Conservation (phyloP, 1,284 basidiomycete genomes). For the Omphalotus olearius region DNA sequence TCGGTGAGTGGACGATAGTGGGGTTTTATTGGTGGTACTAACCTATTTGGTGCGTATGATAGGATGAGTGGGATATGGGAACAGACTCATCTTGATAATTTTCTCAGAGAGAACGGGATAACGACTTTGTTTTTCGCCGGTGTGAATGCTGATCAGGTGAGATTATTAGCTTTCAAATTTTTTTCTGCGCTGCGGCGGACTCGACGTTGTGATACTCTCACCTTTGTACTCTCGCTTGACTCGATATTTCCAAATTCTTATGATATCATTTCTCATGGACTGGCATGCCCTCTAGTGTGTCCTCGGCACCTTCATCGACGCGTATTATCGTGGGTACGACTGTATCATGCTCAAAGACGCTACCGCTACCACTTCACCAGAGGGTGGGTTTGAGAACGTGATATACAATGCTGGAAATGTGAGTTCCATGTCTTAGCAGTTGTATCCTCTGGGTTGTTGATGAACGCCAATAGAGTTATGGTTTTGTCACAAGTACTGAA, state of each 20-base stretch:
- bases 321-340: conserved; percentile 63
- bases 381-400: conserved; percentile 55
- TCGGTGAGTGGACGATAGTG: conserved; percentile 33
- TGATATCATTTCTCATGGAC: background rate
- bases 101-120: conserved; percentile 59
- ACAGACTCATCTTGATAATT: conserved; percentile 55
- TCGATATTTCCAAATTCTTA: too few species aligned
- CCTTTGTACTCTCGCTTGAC: too few species aligned
- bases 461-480: conserved; percentile 42
- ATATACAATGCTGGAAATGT: conserved; percentile 54
- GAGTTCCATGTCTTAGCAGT: conserved; percentile 21
- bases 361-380: conserved; percentile 58
- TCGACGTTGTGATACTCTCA: too few species aligned
- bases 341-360: conserved; percentile 53
- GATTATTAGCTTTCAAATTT: background rate
- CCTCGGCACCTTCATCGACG: conserved; percentile 58
- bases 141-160: conserved; percentile 63
- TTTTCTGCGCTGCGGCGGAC: background rate
- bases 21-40: background rate
- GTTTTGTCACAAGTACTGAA: conserved; percentile 52
- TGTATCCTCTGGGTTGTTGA: conserved; percentile 6
- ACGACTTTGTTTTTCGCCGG: conserved; percentile 60
- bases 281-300: conserved; percentile 66
- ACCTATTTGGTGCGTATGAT: background rate
- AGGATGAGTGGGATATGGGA: conserved; percentile 70